These are phyloP conservation scores for Terfezia claveryi DNA, from an alignment of 495 filamentous ascomycete species.

Conservation along the genomic window DNA sequence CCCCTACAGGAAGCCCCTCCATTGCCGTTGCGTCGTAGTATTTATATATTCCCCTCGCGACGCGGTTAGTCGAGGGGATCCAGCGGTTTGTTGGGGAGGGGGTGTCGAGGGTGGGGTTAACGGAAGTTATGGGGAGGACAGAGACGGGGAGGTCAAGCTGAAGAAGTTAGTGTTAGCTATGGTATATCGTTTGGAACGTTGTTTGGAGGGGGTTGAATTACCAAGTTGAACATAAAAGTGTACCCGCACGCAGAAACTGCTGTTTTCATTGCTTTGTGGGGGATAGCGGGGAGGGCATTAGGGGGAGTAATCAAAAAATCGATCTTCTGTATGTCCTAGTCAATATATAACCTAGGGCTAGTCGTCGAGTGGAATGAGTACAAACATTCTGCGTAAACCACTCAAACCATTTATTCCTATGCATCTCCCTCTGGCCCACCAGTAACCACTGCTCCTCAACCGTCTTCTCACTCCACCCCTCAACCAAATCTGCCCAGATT, in stretches of 20 bases:
- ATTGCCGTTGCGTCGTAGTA: slow-evolving; percentile 69
- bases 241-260: slow-evolving; percentile 82
- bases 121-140: slow-evolving; percentile 68
- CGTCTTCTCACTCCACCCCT: slow-evolving; percentile 45
- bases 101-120: slow-evolving; percentile 45
- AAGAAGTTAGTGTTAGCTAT: no score
- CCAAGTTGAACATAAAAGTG: slow-evolving; percentile 85
- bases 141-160: slow-evolving; percentile 71
- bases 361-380: not conserved
- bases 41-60: slow-evolving; percentile 66
- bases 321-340: slow-evolving; percentile 24
- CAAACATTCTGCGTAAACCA: slow-evolving; percentile 50
- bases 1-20: slow-evolving; percentile 70
- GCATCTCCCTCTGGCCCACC: slow-evolving; percentile 52
- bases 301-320: slow-evolving; percentile 71
- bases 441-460: slow-evolving; percentile 64
- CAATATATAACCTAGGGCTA: not conserved
- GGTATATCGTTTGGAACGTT: no score
- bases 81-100: slow-evolving; percentile 34
- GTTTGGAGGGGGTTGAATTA: slow-evolving; percentile 17
- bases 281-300: slow-evolving; percentile 78
- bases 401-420: slow-evolving; percentile 51
- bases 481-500: slow-evolving; percentile 57
- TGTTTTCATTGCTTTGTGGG: slow-evolving; percentile 66
- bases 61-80: slow-evolving; percentile 33